Conservation (phyloP, 2,329 filamentous ascomycete species). For the Bipolaris gigantea region DNA sequence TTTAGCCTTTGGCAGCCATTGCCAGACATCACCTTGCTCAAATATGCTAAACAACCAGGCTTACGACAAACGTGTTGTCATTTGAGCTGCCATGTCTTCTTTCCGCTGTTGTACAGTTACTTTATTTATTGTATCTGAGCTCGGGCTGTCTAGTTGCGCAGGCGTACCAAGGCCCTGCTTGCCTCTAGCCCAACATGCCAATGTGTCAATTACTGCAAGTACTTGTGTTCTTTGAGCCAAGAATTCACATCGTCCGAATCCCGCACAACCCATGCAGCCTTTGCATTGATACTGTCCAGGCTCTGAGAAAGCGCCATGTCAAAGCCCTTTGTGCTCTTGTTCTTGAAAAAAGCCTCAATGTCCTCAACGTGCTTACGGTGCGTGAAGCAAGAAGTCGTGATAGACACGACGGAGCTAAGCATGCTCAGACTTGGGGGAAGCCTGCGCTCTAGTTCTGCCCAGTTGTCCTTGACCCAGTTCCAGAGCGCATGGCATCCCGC, state of each 20-base stretch:
- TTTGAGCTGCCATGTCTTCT: background rate
- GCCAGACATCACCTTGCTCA: background rate
- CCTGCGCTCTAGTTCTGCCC: conserved; percentile 79
- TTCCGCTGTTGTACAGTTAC: background rate
- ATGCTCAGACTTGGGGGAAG: conserved; percentile 86
- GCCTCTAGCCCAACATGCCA: background rate
- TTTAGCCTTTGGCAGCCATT: background rate
- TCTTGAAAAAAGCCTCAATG: conserved; percentile 78
- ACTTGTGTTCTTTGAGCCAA: conserved; percentile 70
- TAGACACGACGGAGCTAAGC: conserved; percentile 79
- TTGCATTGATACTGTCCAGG: conserved; percentile 79
- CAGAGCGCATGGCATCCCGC: conserved; percentile 81
- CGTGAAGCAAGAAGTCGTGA: conserved; percentile 81
- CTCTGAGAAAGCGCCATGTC: conserved; percentile 89
- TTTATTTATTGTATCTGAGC: background rate
- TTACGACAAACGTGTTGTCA: background rate
- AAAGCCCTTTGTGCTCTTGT: conserved; percentile 83
- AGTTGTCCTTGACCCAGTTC: conserved; percentile 82
- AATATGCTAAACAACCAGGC: background rate
- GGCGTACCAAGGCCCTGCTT: background rate
- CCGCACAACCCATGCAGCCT: conserved; percentile 77
- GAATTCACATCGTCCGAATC: conserved; percentile 75
- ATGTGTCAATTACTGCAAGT: conserved; percentile 47
- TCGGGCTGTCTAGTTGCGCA: background rate
- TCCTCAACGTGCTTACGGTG: conserved; percentile 72